These are phyloP conservation scores for Escallonia rubra DNA, from an alignment of 129 eudicot genomes.

Conservation along the genomic window DNA sequence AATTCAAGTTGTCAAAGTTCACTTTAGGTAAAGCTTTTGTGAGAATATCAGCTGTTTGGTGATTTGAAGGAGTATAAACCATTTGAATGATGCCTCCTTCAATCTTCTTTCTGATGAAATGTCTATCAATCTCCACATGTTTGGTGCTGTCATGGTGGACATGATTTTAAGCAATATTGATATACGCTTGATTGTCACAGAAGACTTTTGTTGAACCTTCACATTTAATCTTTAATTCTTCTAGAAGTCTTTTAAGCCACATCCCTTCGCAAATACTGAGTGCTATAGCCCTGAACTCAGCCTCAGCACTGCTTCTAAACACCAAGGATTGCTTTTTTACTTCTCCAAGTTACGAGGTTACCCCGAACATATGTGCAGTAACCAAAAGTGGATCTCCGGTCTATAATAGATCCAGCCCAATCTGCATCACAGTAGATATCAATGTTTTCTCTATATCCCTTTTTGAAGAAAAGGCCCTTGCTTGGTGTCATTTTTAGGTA, in stretches of 20 bases:
- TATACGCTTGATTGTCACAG: no score
- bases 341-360: conserved; percentile 10
- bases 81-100: no score
- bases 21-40: no score
- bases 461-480: background rate
- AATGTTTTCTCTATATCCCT: background rate
- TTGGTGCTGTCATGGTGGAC: conserved; percentile 5
- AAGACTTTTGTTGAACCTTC: no score
- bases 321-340: conserved; percentile 22
- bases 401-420: background rate
- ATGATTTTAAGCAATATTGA: background rate
- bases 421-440: conserved; percentile 1
- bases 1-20: no score
- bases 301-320: conserved; percentile 2
- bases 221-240: no score
- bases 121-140: background rate
- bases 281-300: conserved; percentile 14
- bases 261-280: conserved; percentile 3
- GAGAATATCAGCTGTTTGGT: no score
- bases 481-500: background rate
- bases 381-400: background rate
- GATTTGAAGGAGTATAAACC: no score
- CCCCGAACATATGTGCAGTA: conserved; percentile 1
- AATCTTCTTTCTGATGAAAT: background rate
- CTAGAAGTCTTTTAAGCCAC: background rate